Evolutionary conservation across 2,329 filamentous ascomycete genomes (phyloP), one percentile per base, ranked within the genome.

Genomic region (Aspergillus ochraceoroseus): DNA sequence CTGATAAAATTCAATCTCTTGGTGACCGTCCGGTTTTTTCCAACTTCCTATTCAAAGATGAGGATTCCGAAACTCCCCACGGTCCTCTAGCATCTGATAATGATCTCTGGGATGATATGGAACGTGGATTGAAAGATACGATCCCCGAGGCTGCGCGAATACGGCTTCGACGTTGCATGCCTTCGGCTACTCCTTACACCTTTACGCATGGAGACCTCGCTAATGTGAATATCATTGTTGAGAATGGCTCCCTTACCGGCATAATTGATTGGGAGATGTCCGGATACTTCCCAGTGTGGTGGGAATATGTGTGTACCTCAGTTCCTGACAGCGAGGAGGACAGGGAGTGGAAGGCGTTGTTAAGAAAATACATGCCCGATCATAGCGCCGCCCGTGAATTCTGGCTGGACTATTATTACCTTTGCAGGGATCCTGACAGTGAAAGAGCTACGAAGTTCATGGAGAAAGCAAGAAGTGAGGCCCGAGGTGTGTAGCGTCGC

Each of bases 261-360:
- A 65, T 68, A 23, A 51, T 70, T 46, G 63, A 69, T 29, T 70
- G 63, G 66, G 63, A 69, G 49, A 47, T 36, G 26, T 51, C 57
- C 13, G 61, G 59, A 2, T 70, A 64, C 43, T 63, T 59, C 20
- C 66, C 63, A n/a, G 62, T 59, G 14, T 70, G 62, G 64, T 65
- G 58, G 61, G 51, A 58, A n/a, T 55, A 49, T 47, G 42, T 37
- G 0, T 43, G 32, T 13, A 48, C 43, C 12, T 47, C 28, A 6
- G 31, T 47, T n/a, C 12, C 40, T 28, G 32, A 49, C 26, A 45
- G 33, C 27, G 46, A 53, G 32, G 48, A 51, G 42, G 44, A 51
- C 27, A 38, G 42, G 18, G 50, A 51, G 40, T 53, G 50, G 46
- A 51, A 53, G 38, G 5, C 35, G 5, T 45, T 50, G 33, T 32